Base-by-base conservation (phyloP, 2,329 filamentous ascomycete species). In the Colletotrichum sp. region DNA sequence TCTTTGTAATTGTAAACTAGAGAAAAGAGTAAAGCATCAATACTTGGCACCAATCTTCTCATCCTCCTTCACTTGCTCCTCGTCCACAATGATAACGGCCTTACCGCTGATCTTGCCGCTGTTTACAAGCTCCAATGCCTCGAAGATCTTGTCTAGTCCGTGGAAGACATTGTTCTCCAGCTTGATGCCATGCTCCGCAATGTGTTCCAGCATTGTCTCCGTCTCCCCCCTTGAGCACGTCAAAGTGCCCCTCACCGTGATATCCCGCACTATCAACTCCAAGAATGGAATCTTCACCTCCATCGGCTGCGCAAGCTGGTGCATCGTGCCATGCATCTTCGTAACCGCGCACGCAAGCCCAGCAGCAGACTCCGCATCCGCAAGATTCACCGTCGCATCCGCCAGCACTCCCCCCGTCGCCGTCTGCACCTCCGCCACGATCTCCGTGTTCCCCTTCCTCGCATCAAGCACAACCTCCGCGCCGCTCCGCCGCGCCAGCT, bases 251-350 rank as follows among this genome's bases (percentile, higher is more conserved):
- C 85, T 84, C 26, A 91, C 81, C 58, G 84, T 81, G 28, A 91
- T 87, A 78, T 91, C 89, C 8, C 89, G 83, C 79, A 91, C 89
- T 48, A 91, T 83, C 8, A 91, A 78, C 78, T 91, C 88, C 2
- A 79, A 79, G 73, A 85, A 87, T 55, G 84, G 84, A 5, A 86
- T 79, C 26, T 75, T 80, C 7, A 86, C 82, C 10, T 83, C 82
- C 2, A 78, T 80, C 24, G 83, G 83, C 81, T 92, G 90, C n/a
- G 90, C 90, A 63, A 92, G 87, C 80, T 92, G 90, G 3, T 92
- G 84, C 79, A 92, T 84, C 0, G 84, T 86, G 4, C 90, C 90
- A 79, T 93, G 91, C 86, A 89, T 91, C 78, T 86, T 88, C 0
- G 91, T 93, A 1, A 91, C 83, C 0, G 90, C 90, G 68, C 88